Percentiles rank a stretch among this genome's conserved stretches.
These are phyloP conservation scores for Globisporangium parvum DNA, from an alignment of 352 stramenopile species.

Conservation along the genomic window DNA sequence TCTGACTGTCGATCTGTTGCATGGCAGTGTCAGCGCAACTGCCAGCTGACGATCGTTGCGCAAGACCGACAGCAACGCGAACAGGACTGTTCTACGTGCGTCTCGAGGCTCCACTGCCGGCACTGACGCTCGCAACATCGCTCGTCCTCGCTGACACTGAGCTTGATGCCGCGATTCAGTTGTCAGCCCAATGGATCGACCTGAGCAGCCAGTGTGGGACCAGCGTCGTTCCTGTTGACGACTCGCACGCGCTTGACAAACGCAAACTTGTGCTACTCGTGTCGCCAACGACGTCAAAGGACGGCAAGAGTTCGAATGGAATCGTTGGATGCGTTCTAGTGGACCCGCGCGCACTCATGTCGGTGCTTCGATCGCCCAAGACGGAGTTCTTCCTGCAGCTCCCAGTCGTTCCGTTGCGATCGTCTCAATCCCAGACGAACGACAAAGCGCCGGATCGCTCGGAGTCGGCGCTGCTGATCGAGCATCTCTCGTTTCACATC, in stretches of 20 bases:
- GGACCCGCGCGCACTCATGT: neutral
- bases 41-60: too few relatives aligned
- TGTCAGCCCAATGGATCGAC: neutral
- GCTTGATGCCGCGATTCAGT: neutral
- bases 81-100: conserved; percentile 5
- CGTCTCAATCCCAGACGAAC: neutral
- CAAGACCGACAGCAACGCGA: neutral
- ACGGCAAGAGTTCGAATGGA: neutral
- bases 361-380: conserved; percentile 2
- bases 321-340: conserved; percentile 1
- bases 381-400: conserved; percentile 11
- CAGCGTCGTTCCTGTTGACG: conserved; percentile 2
- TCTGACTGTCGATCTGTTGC: neutral
- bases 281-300: neutral
- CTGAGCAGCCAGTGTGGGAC: neutral
- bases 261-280: conserved; percentile 1
- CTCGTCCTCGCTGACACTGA: neutral
- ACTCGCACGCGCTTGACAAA: neutral
- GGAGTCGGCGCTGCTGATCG: neutral
- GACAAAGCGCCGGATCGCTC: neutral
- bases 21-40: neutral
- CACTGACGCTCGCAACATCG: neutral
- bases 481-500: neutral
- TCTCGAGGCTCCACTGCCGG: neutral
- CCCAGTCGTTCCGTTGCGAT: neutral